Base-by-base conservation (phyloP, 768 basidiomycete species). In the Pleurotus djamor region DNA sequence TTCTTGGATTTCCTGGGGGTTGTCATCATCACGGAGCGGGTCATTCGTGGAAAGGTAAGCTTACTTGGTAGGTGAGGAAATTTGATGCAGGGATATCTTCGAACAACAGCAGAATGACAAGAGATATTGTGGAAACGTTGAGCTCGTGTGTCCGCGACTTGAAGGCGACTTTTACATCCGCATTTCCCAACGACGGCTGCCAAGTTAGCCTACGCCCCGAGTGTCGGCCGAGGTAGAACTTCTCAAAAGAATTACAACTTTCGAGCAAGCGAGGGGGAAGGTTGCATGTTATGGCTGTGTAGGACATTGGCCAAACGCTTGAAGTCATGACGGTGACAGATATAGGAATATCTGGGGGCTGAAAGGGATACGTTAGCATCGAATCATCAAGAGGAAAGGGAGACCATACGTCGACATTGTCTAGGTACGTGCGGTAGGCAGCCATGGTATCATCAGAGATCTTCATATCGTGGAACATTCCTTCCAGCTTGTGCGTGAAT, bases 381-480 rank as follows among this genome's bases (percentile, higher is more conserved):
- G 52, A 44, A n/a, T n/a, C n/a, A n/a, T n/a, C n/a, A 47, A 58
- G n/a, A 6, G 36, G 17, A 55, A 10, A n/a, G n/a, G 61, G 41
- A 59, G 34, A 73, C n/a, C 87, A 62, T 68, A 96, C 94, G 50
- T 79, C 77, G 2, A 76, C 83, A 63, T 79, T 83, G 48, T 79
- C 77, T 32, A 94, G 72, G 69, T 83, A 75, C 8, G 75, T 76
- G 45, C 83, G 83, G 70, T 94, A 99, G 4, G 83, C 84, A 37
- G 82, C 77, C 81, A 90, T 91, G 13, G 86, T 87, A 58, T 99
- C 97, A 16, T 77, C 73, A 4, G 94, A 96, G 33, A 96, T 71
- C 66, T 87, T 92, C 87, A 99, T 95, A 69, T 98, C 96, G 64
- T 93, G 83, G 84, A 99, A 97, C 96, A 99, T 99, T 59, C 96